A percentile compares a stretch with the other conserved stretches of the same genome.
These are phyloP conservation scores for Colletotrichum aenigma DNA, from an alignment of 2,329 filamentous ascomycete species.

Conservation along the genomic window DNA sequence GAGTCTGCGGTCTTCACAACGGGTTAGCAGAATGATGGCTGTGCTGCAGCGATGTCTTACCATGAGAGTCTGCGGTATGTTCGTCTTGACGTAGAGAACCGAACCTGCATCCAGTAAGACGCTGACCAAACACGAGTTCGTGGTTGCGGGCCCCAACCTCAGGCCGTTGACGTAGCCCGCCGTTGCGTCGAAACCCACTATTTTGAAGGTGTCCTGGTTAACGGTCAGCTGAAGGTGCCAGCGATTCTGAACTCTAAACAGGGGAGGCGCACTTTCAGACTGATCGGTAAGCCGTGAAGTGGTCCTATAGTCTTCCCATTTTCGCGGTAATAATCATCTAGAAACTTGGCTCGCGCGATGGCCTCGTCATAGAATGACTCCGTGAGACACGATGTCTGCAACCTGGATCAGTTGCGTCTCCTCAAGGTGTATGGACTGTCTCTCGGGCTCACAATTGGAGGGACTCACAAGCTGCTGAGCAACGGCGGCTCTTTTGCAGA, in stretches of 20 bases:
- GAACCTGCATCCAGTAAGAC: neutral
- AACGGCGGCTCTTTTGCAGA: neutral
- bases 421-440: fast-evolving
- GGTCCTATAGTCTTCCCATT: neutral
- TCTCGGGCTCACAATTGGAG: neutral
- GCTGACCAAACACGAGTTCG: neutral
- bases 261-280: neutral
- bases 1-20: neutral
- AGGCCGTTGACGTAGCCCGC: neutral
- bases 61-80: neutral
- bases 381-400: neutral
- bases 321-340: neutral
- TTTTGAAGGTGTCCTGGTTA: neutral
- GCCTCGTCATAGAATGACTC: neutral
- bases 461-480: neutral
- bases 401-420: neutral
- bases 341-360: neutral
- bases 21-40: fast-evolving
- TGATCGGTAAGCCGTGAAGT: neutral
- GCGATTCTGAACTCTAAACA: neutral
- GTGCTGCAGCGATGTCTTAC: neutral
- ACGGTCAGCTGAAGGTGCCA: neutral
- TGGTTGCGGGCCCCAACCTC: neutral
- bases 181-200: neutral
- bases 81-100: neutral